Percentiles rank a stretch among this genome's conserved stretches.
Evolutionary conservation across 805 yeast genomes (phyloP).

Genomic region (Metschnikowia proteae): DNA sequence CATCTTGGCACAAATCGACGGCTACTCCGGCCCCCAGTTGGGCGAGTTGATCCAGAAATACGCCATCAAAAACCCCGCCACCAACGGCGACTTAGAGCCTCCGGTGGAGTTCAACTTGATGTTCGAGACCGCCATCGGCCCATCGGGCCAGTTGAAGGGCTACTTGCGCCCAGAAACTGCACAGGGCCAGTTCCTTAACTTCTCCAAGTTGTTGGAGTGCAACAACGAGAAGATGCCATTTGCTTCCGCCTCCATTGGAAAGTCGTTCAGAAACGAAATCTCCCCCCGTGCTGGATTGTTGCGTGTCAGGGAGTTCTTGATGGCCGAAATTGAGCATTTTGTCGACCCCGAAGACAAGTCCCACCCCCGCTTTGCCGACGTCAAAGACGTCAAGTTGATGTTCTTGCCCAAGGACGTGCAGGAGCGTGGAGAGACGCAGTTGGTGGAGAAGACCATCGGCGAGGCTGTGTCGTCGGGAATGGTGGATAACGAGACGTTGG

Average conservation of each 20-base stretch:
- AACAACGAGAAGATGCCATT: conserved; percentile 97
- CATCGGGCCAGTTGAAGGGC: conserved; percentile 94
- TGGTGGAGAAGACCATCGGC: conserved; percentile 67
- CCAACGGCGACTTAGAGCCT: conserved; percentile 78
- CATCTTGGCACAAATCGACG: conserved; percentile 91
- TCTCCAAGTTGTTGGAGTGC: conserved; percentile 86
- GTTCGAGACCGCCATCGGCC: conserved; percentile 99
- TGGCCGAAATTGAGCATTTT: conserved; percentile 99
- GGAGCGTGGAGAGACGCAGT: conserved; percentile 74
- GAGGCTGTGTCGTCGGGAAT: conserved; percentile 85
- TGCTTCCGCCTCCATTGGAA: conserved; percentile 99
- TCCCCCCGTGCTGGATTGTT: conserved; percentile 97
- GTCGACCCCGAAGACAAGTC: conserved; percentile 89
- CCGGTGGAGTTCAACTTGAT: conserved; percentile 96
- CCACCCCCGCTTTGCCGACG: conserved; percentile 76
- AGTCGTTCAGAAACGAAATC: conserved; percentile 97
- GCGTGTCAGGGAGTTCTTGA: conserved; percentile 96
- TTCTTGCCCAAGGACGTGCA: conserved; percentile 87
- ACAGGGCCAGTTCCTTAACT: conserved; percentile 97
- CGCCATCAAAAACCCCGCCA: conserved; percentile 87
- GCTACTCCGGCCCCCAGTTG: conserved; percentile 86
- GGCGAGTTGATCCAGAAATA: conserved; percentile 83
- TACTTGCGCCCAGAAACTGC: conserved; percentile 98
- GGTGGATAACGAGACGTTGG: conserved; percentile 96
- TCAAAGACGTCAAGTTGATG: conserved; percentile 65